Base-by-base conservation (phyloP, 495 filamentous ascomycete genomes). In the Achaetomiella virescens region DNA sequence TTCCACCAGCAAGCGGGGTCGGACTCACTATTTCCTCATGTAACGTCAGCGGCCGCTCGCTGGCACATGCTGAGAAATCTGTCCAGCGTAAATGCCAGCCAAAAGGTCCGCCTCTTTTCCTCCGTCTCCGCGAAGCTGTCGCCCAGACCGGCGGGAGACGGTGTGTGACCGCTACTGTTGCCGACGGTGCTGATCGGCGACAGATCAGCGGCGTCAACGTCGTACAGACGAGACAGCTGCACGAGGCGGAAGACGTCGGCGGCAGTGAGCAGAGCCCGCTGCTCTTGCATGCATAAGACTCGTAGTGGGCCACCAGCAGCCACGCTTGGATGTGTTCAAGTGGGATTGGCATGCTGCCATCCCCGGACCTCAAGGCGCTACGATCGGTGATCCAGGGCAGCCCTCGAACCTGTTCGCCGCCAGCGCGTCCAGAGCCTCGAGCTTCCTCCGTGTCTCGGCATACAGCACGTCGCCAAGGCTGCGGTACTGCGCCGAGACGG, bases 51-150 rank as follows among this genome's bases (percentile, higher is more conserved):
- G 49, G 36, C 49, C 15, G 37, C 18, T 17, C 37, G 6, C 17
- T 37, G 0, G n/a, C 27, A 11, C 35, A 25, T 10, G 17, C 27
- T n/a, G n/a, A n/a, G n/a, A 31, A 42, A 52, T 0, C 71, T 70
- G 53, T 80, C 78, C 20, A 80, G 54, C 20, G 63, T 71, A 54
- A 73, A 78, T 2, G 76, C 75, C 24, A 78, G 58, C 78, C 78
- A 80, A 44, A 79, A 77, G 0, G 71, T 73, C 35, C 78, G 66
- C 22, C 76, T 55, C 54, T 72, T 75, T 47, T 77, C 73, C 57
- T 80, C 77, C 0, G 62, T 56, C 24, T 80, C 76, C 20, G 74
- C 57, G 54, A 58, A 66, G 35, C 9, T 36, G 12, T 64, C 61
- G 12, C 42, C 58, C n/a, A n/a, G n/a, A n/a, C n/a, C n/a, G n/a